Conservation (phyloP, 257 asterid genomes). For the Plantago ovata region DNA sequence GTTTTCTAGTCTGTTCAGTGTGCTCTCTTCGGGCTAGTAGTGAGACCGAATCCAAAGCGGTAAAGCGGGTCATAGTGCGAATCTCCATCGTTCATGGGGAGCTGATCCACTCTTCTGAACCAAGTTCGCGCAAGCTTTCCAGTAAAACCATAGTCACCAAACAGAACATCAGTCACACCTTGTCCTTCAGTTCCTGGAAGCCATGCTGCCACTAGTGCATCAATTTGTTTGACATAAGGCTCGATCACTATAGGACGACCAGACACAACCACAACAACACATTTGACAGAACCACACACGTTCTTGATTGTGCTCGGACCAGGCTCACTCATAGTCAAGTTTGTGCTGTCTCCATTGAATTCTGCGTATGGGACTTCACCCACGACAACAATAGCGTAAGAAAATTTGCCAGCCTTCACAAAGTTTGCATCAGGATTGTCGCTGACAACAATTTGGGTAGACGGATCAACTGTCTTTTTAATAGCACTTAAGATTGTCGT, state of each 20-base stretch:
- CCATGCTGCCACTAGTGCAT: slow-evolving; percentile 64
- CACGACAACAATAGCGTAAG: slow-evolving; percentile 50
- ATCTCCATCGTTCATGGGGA: slow-evolving; percentile 67
- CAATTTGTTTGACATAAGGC: slow-evolving; percentile 39
- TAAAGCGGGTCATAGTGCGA: slow-evolving; percentile 52
- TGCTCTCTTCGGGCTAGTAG: slow-evolving; percentile 28
- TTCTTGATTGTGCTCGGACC: slow-evolving; percentile 34
- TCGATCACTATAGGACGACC: slow-evolving; percentile 51
- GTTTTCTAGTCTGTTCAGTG: slow-evolving; percentile 7
- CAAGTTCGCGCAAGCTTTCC: slow-evolving; percentile 60
- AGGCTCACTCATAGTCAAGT: slow-evolving; percentile 37
- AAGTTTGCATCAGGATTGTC: slow-evolving; percentile 30
- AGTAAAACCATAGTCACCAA: slow-evolving; percentile 52
- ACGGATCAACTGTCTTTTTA: slow-evolving; percentile 42
- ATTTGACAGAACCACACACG: slow-evolving; percentile 36
- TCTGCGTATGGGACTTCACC: slow-evolving; percentile 56
- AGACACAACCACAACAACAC: slow-evolving; percentile 46
- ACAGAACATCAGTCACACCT: slow-evolving; percentile 52
- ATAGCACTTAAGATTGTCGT: slow-evolving; percentile 49
- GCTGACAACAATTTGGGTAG: slow-evolving; percentile 33
- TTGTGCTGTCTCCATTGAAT: slow-evolving; percentile 35
- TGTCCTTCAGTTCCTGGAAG: slow-evolving; percentile 65
- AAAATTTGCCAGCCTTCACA: slow-evolving; percentile 31
- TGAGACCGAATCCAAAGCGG: slow-evolving; percentile 51
- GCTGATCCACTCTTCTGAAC: slow-evolving; percentile 57